Evolutionary conservation across 169 alveolate genomes (phyloP), one percentile per base, ranked within the genome.

Genomic region (Plasmodium adleri): DNA sequence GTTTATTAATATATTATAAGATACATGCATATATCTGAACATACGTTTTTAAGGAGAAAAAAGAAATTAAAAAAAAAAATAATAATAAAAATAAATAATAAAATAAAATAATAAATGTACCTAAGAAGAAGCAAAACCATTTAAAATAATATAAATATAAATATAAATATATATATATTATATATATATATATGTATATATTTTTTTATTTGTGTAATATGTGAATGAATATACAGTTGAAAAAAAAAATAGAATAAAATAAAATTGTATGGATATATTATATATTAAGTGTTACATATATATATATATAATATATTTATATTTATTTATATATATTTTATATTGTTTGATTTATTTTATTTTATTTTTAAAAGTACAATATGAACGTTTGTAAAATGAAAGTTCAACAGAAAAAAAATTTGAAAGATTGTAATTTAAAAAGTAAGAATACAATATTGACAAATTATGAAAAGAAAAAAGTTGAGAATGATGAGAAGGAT

Each of bases 301-400:
- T n/a, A 26, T 22, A 52, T 76, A 64, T 63, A 76, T 24, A 62
- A 64, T 63, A 76, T 24, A 56, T 47, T 20, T 75, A 75, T 47
- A 67, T 63, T 17, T 45, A 60, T 24, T 5, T 49, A 17, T 73
- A 58, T 43, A 28, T 66, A 32, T 66, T 3, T 66, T 3, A 28
- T 28, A 28, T 28, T 28, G 43, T 50, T 66, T 10, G 15, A 66
- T 43, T 32, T 66, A 66, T 66, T 13, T 66, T 28, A 26, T 26
- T 26, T 26, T 26, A 28, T 28, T 28, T 28, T 28, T 28, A 28
- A 28, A 28, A 28, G 7, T 28, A 28, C 43, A 28, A 28, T 28
- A 28, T 28, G 43, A 28, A 28, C 43, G 43, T 28, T 28, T 28
- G 24, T 54, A 80, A 54, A 67, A 80, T 80, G 90, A 80, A 80